Percentiles rank a stretch among this genome's conserved stretches.
phyloP scores from a whole-genome alignment of 306 rosid genomes.

The Rosa chinensis region DNA sequence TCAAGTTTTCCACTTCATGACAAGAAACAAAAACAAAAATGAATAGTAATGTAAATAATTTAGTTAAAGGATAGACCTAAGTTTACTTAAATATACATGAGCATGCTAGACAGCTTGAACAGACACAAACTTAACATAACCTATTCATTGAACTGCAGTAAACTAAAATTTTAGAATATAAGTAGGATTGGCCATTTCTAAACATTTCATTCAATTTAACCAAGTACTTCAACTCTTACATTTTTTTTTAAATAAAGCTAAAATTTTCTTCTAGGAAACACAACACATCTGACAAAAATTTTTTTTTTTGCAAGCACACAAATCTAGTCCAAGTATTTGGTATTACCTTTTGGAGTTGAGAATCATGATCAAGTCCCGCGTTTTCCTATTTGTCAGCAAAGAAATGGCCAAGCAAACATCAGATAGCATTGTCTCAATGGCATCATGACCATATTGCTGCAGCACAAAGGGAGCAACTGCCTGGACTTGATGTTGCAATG shows the following conservation, averaged over 20 bases:
- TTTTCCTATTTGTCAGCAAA: constrained; percentile 74
- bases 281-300: not conserved
- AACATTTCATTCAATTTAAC: not conserved
- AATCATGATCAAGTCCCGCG: constrained; percentile 88
- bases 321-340: not conserved
- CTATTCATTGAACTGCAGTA: not conserved
- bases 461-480: constrained; percentile 82
- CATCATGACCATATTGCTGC: constrained; percentile 78
- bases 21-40: not conserved
- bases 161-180: not conserved
- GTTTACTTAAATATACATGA: constrained; percentile 7
- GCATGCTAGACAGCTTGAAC: not conserved
- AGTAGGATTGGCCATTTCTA: not conserved
- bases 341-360: constrained; percentile 87
- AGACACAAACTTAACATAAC: not conserved
- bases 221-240: not conserved
- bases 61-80: not conserved
- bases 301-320: not conserved
- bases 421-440: constrained; percentile 63
- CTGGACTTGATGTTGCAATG: constrained; percentile 94
- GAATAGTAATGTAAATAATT: constrained; percentile 11
- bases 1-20: not conserved
- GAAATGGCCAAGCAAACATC: constrained; percentile 80
- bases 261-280: not conserved
- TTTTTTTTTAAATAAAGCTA: not conserved